phyloP scores from a whole-genome alignment of 2,329 filamentous ascomycete genomes.

The Aspergillus fischeri region DNA sequence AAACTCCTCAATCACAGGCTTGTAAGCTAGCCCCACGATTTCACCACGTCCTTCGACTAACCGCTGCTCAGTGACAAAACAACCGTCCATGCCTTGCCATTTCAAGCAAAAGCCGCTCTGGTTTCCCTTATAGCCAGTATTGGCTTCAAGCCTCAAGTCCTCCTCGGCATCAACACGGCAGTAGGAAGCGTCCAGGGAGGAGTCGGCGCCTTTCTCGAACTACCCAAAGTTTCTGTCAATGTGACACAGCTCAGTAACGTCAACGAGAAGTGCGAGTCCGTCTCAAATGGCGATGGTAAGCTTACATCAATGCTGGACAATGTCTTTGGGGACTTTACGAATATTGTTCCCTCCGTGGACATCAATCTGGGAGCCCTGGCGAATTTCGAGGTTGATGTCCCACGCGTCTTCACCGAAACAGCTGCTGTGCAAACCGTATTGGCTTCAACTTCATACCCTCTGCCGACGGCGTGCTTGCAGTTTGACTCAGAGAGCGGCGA shows the following conservation, averaged over 20 bases:
- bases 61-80: conserved; percentile 10
- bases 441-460: conserved; percentile 9
- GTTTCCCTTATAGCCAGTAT: conserved; percentile 9
- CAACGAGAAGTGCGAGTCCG: conserved; percentile 16
- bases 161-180: conserved; percentile 13
- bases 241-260: conserved; percentile 14
- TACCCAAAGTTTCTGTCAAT: conserved; percentile 20
- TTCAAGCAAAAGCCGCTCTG: conserved; percentile 9
- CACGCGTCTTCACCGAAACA: neutral
- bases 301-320: neutral
- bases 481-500: conserved; percentile 10
- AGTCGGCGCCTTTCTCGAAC: conserved; percentile 18
- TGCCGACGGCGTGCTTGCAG: conserved; percentile 16
- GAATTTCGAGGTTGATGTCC: conserved; percentile 13
- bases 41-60: neutral
- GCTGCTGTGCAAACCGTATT: conserved; percentile 1
- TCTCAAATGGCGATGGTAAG: neutral
- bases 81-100: conserved; percentile 13
- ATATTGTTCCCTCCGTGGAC: conserved; percentile 16
- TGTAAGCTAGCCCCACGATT: conserved; percentile 18
- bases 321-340: conserved; percentile 13
- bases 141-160: conserved; percentile 16
- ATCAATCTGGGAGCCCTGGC: conserved; percentile 15
- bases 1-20: conserved; percentile 27
- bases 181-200: conserved; percentile 12